These are phyloP conservation scores for Kwoniella pini DNA, from an alignment of 768 basidiomycete genomes.

Conservation along the genomic window DNA sequence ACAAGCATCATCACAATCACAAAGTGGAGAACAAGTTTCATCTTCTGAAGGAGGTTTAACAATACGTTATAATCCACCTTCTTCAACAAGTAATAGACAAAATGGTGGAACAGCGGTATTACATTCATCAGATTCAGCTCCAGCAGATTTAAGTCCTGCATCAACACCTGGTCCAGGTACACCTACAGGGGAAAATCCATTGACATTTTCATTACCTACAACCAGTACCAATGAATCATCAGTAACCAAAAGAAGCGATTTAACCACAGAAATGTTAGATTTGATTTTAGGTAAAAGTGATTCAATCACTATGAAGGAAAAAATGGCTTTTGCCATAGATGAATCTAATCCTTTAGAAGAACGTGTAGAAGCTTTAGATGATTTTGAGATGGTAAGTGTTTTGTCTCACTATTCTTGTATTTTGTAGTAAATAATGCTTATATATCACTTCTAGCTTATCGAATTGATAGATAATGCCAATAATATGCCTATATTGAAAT, in stretches of 20 bases:
- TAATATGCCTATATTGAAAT: slow-evolving; percentile 52
- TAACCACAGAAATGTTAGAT: slow-evolving; percentile 51
- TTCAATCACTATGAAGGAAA: slow-evolving; percentile 54
- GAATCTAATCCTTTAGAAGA: slow-evolving; percentile 44
- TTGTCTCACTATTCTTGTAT: background rate
- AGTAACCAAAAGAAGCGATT: slow-evolving; percentile 27
- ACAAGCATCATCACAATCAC: slow-evolving; percentile 1
- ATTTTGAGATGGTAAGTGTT: slow-evolving; percentile 55
- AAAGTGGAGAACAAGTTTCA: slow-evolving; percentile 17
- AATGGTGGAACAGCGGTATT: slow-evolving; percentile 29
- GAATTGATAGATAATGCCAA: slow-evolving; percentile 56
- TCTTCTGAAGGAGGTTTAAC: slow-evolving; percentile 17
- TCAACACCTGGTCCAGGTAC: slow-evolving; percentile 36
- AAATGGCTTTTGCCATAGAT: slow-evolving; percentile 51
- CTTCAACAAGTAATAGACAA: slow-evolving; percentile 5
- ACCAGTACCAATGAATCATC: background rate
- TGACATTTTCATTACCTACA: slow-evolving; percentile 6
- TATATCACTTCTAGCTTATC: slow-evolving; percentile 40
- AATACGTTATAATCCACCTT: slow-evolving; percentile 36
- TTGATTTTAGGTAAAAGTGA: slow-evolving; percentile 55
- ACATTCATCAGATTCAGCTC: slow-evolving; percentile 35
- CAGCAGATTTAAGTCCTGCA: slow-evolving; percentile 25
- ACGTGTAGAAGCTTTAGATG: slow-evolving; percentile 53
- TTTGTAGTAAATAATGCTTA: background rate
- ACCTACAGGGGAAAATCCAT: slow-evolving; percentile 8